phyloP scores from a whole-genome alignment of 2,329 filamentous ascomycete species.

The Penicillium sp. region DNA sequence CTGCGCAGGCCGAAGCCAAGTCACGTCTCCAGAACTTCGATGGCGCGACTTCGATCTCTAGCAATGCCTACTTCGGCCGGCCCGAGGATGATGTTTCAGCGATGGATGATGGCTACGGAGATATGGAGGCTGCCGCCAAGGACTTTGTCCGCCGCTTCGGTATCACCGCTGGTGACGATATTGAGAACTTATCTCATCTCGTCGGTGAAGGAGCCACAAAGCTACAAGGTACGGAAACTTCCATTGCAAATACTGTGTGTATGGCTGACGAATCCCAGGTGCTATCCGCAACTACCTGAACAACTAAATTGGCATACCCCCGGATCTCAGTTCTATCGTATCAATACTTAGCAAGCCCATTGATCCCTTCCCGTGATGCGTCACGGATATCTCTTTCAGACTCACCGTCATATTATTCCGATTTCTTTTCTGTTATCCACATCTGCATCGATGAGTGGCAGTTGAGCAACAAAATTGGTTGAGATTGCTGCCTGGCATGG shows the following conservation, averaged over 20 bases:
- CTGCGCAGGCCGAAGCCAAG: constrained; percentile 80
- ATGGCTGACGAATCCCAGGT: constrained; percentile 24
- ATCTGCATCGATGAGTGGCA: constrained; percentile 5
- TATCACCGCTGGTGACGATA: constrained; percentile 89
- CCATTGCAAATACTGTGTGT: neutral
- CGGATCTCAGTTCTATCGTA: constrained; percentile 13
- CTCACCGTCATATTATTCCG: constrained; percentile 2
- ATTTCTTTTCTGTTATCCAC: constrained; percentile 2
- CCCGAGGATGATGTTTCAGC: constrained; percentile 72
- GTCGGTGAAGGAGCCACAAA: constrained; percentile 81
- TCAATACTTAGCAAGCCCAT: constrained; percentile 21
- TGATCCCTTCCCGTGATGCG: constrained; percentile 19
- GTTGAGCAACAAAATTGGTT: constrained; percentile 9
- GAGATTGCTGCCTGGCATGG: constrained; percentile 10
- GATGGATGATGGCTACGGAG: constrained; percentile 75
- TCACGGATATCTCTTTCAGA: constrained; percentile 15
- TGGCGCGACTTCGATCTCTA: constrained; percentile 86
- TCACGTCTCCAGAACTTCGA: constrained; percentile 86
- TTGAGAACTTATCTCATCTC: constrained; percentile 82
- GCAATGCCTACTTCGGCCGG: constrained; percentile 95
- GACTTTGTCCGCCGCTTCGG: constrained; percentile 95
- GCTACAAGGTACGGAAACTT: constrained; percentile 63
- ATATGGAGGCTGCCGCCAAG: constrained; percentile 88
- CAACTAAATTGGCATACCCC: constrained; percentile 34
- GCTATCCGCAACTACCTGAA: constrained; percentile 52